phyloP scores from a whole-genome alignment of 2,329 filamentous ascomycete genomes.

The Talaromyces albobiverticillius region DNA sequence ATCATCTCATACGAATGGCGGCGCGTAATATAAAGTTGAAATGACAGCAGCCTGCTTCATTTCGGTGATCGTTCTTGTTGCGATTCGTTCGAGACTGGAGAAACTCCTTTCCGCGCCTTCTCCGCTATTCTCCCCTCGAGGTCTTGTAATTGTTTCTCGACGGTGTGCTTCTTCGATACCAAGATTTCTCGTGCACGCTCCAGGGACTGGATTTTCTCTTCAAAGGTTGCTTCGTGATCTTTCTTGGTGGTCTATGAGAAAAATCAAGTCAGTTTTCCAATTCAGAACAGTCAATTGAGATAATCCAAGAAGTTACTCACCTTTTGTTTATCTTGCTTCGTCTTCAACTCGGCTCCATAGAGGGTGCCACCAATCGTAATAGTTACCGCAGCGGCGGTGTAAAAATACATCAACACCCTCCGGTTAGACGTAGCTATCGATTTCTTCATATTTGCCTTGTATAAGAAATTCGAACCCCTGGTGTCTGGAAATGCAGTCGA shows the following conservation, averaged over 20 bases:
- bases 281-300: background rate
- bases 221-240: conserved; percentile 48
- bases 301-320: conserved; percentile 31
- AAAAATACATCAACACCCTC: conserved; percentile 48
- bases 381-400: conserved; percentile 55
- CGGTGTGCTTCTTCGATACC: conserved; percentile 48
- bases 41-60: background rate
- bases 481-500: background rate
- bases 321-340: conserved; percentile 49
- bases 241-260: conserved; percentile 42
- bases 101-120: conserved; percentile 26
- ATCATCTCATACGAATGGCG: background rate
- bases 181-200: conserved; percentile 51
- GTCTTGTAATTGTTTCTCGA: conserved; percentile 58
- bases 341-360: conserved; percentile 60
- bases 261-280: background rate
- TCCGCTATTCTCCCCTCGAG: conserved; percentile 43
- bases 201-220: conserved; percentile 56
- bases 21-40: background rate
- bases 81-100: background rate
- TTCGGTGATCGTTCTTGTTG: conserved; percentile 1
- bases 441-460: background rate
- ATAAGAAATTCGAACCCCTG: background rate
- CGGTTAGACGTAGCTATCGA: conserved; percentile 22
- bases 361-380: conserved; percentile 57